A percentile compares a stretch with the other conserved stretches of the same genome.
These are phyloP conservation scores for Candida germanica DNA, from an alignment of 805 yeast species.

Conservation along the genomic window DNA sequence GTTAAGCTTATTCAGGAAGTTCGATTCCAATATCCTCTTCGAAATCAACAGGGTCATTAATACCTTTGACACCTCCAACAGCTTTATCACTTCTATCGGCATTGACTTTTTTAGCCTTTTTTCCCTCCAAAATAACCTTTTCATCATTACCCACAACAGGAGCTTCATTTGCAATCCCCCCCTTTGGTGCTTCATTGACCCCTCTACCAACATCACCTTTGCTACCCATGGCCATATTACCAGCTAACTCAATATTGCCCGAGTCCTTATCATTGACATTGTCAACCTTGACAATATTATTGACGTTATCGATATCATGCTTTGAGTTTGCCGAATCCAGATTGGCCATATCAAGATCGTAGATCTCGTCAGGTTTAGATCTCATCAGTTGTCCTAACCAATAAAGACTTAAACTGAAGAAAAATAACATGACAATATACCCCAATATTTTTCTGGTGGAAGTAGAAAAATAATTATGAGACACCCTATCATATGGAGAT, in stretches of 20 bases:
- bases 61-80: too few species aligned
- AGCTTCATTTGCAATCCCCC: constrained; percentile 46
- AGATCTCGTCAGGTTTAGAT: constrained; percentile 23
- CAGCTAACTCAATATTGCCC: constrained; percentile 35
- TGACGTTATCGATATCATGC: constrained; percentile 4
- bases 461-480: constrained; percentile 31
- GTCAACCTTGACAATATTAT: constrained; percentile 19
- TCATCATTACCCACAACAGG: constrained; percentile 42
- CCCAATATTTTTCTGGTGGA: constrained; percentile 38
- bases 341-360: constrained; percentile 18
- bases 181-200: constrained; percentile 43
- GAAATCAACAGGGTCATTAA: constrained; percentile 1
- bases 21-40: constrained; percentile 2
- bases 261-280: constrained; percentile 33
- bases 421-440: constrained; percentile 30
- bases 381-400: constrained; percentile 37
- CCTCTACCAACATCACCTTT: constrained; percentile 40
- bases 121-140: constrained; percentile 17
- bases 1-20: constrained; percentile 2
- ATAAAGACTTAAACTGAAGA: constrained; percentile 34
- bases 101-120: constrained; percentile 2
- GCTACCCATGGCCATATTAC: constrained; percentile 35
- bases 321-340: constrained; percentile 6
- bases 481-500: constrained; percentile 34
- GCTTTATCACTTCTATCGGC: too few species aligned